Percentiles rank a stretch among this genome's conserved stretches.
These are phyloP conservation scores for Barnettozyma vustinii DNA, from an alignment of 805 yeast species.

Conservation along the genomic window DNA sequence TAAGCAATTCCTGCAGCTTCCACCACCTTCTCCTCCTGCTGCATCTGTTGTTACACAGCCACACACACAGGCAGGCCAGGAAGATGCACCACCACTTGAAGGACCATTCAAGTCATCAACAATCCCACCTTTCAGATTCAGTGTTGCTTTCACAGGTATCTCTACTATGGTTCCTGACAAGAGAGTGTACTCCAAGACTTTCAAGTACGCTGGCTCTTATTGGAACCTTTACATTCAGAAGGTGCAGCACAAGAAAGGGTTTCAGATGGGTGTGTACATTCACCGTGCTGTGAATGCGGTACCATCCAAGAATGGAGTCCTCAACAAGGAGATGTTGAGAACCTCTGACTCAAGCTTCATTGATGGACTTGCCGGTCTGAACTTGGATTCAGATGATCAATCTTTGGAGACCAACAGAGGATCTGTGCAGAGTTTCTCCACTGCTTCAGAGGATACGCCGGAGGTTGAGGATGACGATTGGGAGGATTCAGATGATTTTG, in stretches of 20 bases:
- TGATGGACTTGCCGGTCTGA: conserved; percentile 9
- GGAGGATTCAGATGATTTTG: conserved; percentile 10
- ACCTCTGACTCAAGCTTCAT: conserved; percentile 7
- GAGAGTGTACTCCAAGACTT: conserved; percentile 44
- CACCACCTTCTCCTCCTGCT: not conserved
- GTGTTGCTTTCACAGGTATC: conserved; percentile 45
- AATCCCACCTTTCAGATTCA: conserved; percentile 50
- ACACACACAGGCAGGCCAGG: not conserved
- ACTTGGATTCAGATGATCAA: conserved; percentile 6
- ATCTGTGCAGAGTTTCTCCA: conserved; percentile 14
- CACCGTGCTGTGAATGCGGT: conserved; percentile 41
- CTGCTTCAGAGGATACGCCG: conserved; percentile 24
- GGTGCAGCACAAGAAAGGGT: conserved; percentile 35
- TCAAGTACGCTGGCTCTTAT: conserved; percentile 59
- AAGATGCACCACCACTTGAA: conserved; percentile 20
- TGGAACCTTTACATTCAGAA: conserved; percentile 55
- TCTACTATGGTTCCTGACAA: conserved; percentile 39
- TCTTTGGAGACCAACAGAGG: not conserved
- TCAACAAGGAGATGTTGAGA: conserved; percentile 34
- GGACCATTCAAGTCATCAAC: conserved; percentile 32
- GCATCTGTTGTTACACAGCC: conserved; percentile 7
- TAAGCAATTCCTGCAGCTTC: conserved; percentile 14
- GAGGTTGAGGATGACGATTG: conserved; percentile 11
- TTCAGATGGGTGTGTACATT: conserved; percentile 51
- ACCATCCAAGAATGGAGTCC: conserved; percentile 34